Evolutionary conservation across 2,329 filamentous ascomycete genomes (phyloP), one percentile per base, ranked within the genome.

Genomic region (Curvularia eragrostidis): DNA sequence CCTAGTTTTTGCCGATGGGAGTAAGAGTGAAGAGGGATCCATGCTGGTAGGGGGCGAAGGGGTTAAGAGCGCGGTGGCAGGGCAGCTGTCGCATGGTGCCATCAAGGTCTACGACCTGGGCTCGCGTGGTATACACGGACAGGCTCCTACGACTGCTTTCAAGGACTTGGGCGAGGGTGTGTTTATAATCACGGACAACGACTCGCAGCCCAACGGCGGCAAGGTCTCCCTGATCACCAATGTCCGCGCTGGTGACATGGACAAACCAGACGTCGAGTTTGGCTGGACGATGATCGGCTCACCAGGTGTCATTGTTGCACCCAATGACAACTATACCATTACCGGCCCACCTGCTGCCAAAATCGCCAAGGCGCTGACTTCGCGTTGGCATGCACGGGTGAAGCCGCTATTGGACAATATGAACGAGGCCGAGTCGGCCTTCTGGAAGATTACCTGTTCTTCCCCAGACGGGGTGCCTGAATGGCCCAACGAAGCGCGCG

Each of bases 391-490:
- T 66, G 78, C 82, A 12, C 78, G 81, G 2, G 73, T 89, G 44
- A 82, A 78, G 68, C 80, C 85, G 1, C 72, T 89, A 0, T 83
- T 89, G 57, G 84, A 87, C 5, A 65, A 86, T 34, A 87, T 88
- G 83, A 69, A 77, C 5, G 83, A 82, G 54, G 61, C 72, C 0
- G 84, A 89, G 61, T 83, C 86, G 0, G 86, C 87, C 0, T 89
- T 89, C 62, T 88, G 85, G 85, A 89, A 87, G 65, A 88, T 89
- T 47, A 88, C 86, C 1, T 88, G 85, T 62, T 87, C 85, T 0
- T 82, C 80, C 0, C 86, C 86, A 0, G 78, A 78, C 0, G 85
- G 86, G 1, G 84, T 89, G 0, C 86, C 87, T 0, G 78, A 83
- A 43, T 89, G 87, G 87, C 64, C 75, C 8, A 88, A 85, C 43